A percentile compares a stretch with the other conserved stretches of the same genome.
Evolutionary conservation across 2,329 filamentous ascomycete species (phyloP).

Genomic region (Hymenoscyphus fructigenus): DNA sequence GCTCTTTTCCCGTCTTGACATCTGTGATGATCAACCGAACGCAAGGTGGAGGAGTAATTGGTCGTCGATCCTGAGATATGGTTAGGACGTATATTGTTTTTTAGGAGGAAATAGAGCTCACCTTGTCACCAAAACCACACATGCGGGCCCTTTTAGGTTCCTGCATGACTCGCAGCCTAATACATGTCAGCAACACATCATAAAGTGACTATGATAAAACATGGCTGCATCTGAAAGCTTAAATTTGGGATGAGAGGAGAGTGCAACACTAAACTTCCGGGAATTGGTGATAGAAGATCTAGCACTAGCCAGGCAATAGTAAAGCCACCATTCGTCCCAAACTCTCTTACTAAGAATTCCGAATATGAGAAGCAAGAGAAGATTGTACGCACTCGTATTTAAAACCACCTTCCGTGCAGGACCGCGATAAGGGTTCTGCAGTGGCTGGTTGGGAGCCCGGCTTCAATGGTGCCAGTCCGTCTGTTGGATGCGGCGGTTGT

Average conservation of each 20-base stretch:
- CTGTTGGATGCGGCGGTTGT: conserved; percentile 16
- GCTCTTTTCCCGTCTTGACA: conserved; percentile 70
- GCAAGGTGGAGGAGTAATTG: conserved; percentile 93
- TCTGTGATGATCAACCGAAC: conserved; percentile 81
- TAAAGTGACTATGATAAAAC: neutral
- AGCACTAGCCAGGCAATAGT: neutral
- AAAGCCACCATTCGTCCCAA: neutral
- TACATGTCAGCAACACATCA: conserved; percentile 17
- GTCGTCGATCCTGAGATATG: conserved; percentile 74
- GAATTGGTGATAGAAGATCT: neutral
- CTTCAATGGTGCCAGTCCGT: conserved; percentile 19
- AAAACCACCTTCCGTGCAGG: conserved; percentile 24
- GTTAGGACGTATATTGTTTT: neutral
- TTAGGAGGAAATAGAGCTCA: conserved; percentile 38
- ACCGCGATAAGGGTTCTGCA: conserved; percentile 23
- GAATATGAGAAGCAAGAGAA: neutral
- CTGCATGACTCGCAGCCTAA: conserved; percentile 77
- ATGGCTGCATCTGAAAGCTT: neutral
- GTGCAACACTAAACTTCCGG: neutral
- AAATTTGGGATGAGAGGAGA: neutral
- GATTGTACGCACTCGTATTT: conserved; percentile 34
- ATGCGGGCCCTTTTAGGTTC: conserved; percentile 91
- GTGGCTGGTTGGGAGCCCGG: conserved; percentile 21
- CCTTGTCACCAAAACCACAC: conserved; percentile 99
- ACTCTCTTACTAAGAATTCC: neutral